Base-by-base conservation (phyloP, 1,284 basidiomycete genomes). In the Kalmanozyma brasiliensis region DNA sequence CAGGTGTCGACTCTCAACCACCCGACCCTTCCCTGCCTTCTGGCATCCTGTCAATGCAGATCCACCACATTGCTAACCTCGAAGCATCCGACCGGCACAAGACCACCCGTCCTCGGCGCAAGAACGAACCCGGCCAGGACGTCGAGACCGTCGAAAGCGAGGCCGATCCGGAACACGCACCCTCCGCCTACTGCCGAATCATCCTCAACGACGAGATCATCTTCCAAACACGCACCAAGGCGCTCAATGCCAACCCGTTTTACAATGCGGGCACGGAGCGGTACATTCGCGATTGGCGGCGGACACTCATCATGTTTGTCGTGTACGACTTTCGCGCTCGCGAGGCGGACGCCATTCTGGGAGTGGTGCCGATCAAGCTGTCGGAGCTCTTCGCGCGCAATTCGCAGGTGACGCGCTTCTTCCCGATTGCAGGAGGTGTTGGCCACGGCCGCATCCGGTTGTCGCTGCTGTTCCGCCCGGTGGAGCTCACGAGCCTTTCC, bases 211-310 rank as follows among this genome's bases (percentile, higher is more conserved):
- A 85, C 57, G 79, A 82, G 46, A 74, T 83, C 29, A 73, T 85
- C 8, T 85, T 83, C 56, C 76, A 82, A 9, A 84, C 84, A 0
- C 65, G 85, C 8, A 83, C 84, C 14, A 85, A 85, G 41, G 56
- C 66, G n/a, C 58, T 76, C 48, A 84, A 81, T 34, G 78, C 81
- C 2, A 61, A 82, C 36, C 85, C 84, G 3, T 85, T 85, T 68
- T 84, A 83, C 74, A 84, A 85, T 59, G 84, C 84, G 2, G 76
- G 82, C n/a, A 83, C 83, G 38, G 85, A 85, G 66, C 66, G 84
- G 20, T 85, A 84, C 49, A 68, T 85, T n/a, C 62, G 83, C 19
- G 84, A 85, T 74, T 85, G 84, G 84, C 77, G 78, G 9, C 70
- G 80, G 29, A 82, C 83, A n/a, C 78, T 80, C 44, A 71, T 85